These are phyloP conservation scores for Lentinula edodes DNA, from an alignment of 768 basidiomycete species.

Conservation along the genomic window DNA sequence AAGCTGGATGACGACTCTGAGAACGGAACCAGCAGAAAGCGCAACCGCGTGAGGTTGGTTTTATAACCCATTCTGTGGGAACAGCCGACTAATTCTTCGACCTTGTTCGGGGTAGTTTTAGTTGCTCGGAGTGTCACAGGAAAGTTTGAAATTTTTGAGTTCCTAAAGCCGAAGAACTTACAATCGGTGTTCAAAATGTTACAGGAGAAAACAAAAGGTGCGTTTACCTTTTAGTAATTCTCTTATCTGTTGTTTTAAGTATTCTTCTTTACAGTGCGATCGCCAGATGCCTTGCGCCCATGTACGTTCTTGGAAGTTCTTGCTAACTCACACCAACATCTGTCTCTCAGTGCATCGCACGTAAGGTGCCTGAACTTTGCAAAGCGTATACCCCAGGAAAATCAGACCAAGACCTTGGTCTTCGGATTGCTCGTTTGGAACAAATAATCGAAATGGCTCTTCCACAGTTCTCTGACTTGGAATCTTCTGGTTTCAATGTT, in stretches of 20 bases:
- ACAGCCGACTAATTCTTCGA: not conserved
- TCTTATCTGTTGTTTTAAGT: slow-evolving; percentile 12
- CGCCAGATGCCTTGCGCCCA: slow-evolving; percentile 82
- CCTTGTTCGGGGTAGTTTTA: not conserved
- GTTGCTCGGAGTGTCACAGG: slow-evolving; percentile 76
- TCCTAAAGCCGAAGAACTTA: not conserved
- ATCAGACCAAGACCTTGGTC: slow-evolving; percentile 73
- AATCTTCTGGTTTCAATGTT: not conserved
- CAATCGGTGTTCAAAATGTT: not conserved
- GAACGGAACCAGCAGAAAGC: slow-evolving; percentile 49
- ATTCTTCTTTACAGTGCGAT: slow-evolving; percentile 53
- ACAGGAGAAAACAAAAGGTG: slow-evolving; percentile 78
- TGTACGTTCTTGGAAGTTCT: slow-evolving; percentile 34
- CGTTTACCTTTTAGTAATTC: not conserved
- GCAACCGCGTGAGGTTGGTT: slow-evolving; percentile 71
- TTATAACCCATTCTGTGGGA: not conserved
- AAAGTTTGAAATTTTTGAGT: not conserved
- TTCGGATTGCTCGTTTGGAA: slow-evolving; percentile 70
- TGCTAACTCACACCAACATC: not conserved
- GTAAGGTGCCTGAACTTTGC: slow-evolving; percentile 84
- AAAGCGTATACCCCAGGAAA: slow-evolving; percentile 88
- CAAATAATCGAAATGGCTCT: slow-evolving; percentile 77
- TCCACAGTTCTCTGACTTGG: slow-evolving; percentile 57
- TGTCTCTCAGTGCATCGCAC: slow-evolving; percentile 60
- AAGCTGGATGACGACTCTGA: slow-evolving; percentile 59